These are phyloP conservation scores for Misopates orontium DNA, from an alignment of 257 asterid species.

Conservation along the genomic window DNA sequence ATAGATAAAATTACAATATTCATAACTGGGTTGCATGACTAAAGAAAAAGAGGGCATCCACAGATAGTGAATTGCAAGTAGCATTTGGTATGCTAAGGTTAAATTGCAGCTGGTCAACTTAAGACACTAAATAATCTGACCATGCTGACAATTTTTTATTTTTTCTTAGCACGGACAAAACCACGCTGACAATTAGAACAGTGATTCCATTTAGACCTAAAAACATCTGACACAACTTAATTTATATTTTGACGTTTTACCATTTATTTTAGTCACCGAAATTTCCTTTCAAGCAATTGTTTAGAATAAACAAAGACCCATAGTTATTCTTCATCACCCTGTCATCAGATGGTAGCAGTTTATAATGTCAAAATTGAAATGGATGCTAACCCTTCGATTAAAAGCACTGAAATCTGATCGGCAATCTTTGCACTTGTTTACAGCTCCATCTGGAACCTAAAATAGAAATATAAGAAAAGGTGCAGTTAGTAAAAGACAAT, in stretches of 20 bases:
- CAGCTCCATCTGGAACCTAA: conserved; percentile 94
- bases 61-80: not conserved
- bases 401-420: conserved; percentile 73
- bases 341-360: not conserved
- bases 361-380: conserved; percentile 1
- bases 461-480: conserved; percentile 22
- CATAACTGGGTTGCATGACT: not conserved
- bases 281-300: not conserved
- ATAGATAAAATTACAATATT: no score
- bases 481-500: not conserved
- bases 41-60: not conserved
- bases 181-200: not conserved
- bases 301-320: not conserved
- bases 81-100: not conserved
- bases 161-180: no score
- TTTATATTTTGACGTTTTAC: conserved; percentile 1
- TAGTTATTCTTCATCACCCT: not conserved
- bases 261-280: not conserved
- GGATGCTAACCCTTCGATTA: conserved; percentile 64
- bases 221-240: not conserved
- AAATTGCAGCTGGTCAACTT: not conserved
- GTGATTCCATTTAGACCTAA: not conserved
- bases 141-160: no score
- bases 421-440: conserved; percentile 66
- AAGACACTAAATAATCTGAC: not conserved